These are phyloP conservation scores for Aureobasidium melanogenum DNA, from an alignment of 2,329 filamentous ascomycete genomes.

Conservation along the genomic window DNA sequence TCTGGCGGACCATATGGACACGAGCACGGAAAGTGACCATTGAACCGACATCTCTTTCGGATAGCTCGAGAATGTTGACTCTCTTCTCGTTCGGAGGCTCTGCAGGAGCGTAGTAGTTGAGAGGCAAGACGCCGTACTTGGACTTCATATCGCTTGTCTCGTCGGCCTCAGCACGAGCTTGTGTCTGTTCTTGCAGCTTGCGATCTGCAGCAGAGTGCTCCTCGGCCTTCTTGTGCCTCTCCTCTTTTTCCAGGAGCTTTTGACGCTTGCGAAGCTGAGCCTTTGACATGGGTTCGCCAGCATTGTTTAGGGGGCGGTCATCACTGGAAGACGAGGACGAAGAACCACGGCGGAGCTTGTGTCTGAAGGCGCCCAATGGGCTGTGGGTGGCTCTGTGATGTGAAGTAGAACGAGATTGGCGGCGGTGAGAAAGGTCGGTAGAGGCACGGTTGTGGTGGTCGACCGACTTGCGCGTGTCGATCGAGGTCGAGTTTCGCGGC, in stretches of 20 bases:
- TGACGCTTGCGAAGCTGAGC: conserved; percentile 43
- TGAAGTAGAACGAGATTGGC: not conserved
- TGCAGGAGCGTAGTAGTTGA: conserved; percentile 48
- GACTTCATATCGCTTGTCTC: conserved; percentile 51
- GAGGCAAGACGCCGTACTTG: conserved; percentile 48
- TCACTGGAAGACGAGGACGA: conserved; percentile 27
- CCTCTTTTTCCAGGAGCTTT: conserved; percentile 35
- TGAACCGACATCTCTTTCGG: conserved; percentile 45
- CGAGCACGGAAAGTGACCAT: conserved; percentile 60
- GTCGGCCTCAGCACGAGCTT: conserved; percentile 39
- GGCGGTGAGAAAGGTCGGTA: not conserved
- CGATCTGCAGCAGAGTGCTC: conserved; percentile 37
- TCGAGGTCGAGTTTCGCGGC: not conserved
- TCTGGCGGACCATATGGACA: conserved; percentile 68
- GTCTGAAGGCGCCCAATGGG: conserved; percentile 25
- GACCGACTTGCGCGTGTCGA: not conserved
- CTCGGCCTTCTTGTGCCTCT: conserved; percentile 34
- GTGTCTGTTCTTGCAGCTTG: conserved; percentile 40
- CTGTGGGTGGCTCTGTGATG: conserved; percentile 23
- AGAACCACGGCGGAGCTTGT: conserved; percentile 23
- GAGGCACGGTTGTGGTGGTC: not conserved
- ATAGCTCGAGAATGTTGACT: conserved; percentile 43
- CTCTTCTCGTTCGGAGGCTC: conserved; percentile 41
- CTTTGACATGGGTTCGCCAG: conserved; percentile 41
- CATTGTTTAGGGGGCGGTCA: conserved; percentile 37